Evolutionary conservation across 208 protist genomes (phyloP).

Genomic region (Trypanosoma cruzi): DNA sequence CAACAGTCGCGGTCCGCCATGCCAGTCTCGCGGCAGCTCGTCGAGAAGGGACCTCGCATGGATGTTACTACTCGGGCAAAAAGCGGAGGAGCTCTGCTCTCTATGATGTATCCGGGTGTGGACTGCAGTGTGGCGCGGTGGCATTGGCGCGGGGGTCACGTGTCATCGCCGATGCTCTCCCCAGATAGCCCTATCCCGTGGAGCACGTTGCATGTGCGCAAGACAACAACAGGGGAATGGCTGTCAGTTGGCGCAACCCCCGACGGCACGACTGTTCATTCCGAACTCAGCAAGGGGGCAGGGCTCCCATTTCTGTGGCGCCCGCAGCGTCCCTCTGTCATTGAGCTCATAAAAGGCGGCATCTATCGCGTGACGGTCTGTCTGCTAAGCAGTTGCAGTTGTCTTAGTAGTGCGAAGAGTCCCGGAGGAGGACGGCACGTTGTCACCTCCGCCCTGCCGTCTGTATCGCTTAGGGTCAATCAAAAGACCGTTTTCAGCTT

Average conservation of each 20-base stretch:
- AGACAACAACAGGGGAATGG: conserved; percentile 54
- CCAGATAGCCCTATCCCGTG: conserved; percentile 33
- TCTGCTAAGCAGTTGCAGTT: conserved; percentile 25
- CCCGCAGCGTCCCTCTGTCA: conserved; percentile 6
- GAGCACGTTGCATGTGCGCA: conserved; percentile 37
- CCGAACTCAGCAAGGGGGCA: neutral
- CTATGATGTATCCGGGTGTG: neutral
- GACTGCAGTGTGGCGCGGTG: conserved; percentile 25
- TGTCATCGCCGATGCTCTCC: neutral
- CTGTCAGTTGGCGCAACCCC: conserved; percentile 7
- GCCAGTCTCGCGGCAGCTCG: neutral
- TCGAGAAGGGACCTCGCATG: neutral
- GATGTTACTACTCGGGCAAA: neutral
- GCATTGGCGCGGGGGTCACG: conserved; percentile 19
- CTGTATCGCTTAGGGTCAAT: conserved; percentile 14
- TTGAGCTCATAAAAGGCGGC: conserved; percentile 28
- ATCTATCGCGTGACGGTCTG: conserved; percentile 51
- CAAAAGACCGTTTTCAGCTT: conserved; percentile 20
- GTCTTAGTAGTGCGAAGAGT: neutral
- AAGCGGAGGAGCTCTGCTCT: neutral
- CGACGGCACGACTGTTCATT: neutral
- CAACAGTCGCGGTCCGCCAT: neutral
- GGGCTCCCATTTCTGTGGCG: conserved; percentile 18
- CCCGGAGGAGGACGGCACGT: neutral
- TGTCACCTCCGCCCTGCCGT: neutral